These are phyloP conservation scores for Phytophthora chlamydospora DNA, from an alignment of 352 stramenopile species.

Conservation along the genomic window DNA sequence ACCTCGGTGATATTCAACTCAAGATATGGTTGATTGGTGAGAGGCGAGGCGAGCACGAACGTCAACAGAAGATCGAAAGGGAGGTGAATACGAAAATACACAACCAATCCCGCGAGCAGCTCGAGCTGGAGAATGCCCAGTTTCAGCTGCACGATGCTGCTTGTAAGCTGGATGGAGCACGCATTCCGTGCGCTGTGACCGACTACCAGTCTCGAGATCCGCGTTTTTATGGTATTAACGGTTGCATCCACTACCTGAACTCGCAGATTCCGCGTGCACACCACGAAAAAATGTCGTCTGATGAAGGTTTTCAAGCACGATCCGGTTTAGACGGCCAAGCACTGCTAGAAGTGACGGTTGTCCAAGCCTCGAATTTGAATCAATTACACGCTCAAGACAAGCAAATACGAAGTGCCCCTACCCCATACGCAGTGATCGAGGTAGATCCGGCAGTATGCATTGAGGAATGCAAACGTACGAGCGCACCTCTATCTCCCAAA, in stretches of 20 bases:
- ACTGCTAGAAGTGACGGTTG: slow-evolving; percentile 61
- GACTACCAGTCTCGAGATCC: slow-evolving; percentile 69
- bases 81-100: slow-evolving; percentile 62
- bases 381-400: slow-evolving; percentile 20
- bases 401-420: slow-evolving; percentile 32
- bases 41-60: slow-evolving; percentile 54
- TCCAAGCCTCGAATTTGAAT: slow-evolving; percentile 42
- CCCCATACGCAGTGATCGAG: slow-evolving; percentile 69
- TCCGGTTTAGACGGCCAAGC: slow-evolving; percentile 62
- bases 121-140: slow-evolving; percentile 74
- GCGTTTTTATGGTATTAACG: slow-evolving; percentile 83
- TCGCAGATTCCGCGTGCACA: slow-evolving; percentile 64
- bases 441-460: slow-evolving; percentile 60
- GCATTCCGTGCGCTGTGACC: slow-evolving; percentile 65
- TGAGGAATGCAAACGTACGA: slow-evolving; percentile 60
- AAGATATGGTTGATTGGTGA: slow-evolving; percentile 64
- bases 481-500: slow-evolving; percentile 45
- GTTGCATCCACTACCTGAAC: slow-evolving; percentile 76
- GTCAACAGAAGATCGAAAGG: slow-evolving; percentile 60
- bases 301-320: slow-evolving; percentile 66
- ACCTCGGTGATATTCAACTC: slow-evolving; percentile 62
- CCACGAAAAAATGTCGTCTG: slow-evolving; percentile 52
- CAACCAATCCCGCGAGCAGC: slow-evolving; percentile 63
- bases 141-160: slow-evolving; percentile 63
- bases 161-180: slow-evolving; percentile 72